A percentile compares a stretch with the other conserved stretches of the same genome.
Evolutionary conservation across 768 basidiomycete genomes (phyloP).

Genomic region (Mrakia gelida): DNA sequence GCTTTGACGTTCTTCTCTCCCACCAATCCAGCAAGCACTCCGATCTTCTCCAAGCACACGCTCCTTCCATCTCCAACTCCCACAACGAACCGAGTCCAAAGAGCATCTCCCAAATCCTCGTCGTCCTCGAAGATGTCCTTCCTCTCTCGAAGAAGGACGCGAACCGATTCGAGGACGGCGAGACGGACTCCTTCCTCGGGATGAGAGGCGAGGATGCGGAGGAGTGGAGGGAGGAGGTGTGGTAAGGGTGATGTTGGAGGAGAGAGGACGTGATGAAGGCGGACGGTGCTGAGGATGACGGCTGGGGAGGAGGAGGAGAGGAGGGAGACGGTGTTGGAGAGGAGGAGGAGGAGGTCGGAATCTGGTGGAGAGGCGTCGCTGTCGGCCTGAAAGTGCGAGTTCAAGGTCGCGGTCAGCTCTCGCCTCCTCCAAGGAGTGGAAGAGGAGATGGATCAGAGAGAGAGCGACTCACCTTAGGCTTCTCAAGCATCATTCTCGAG

Average conservation of each 20-base stretch:
- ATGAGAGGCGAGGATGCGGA: conserved; percentile 25
- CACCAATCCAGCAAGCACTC: conserved; percentile 63
- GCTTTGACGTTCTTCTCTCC: conserved; percentile 62
- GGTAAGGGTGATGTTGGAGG: conserved; percentile 22
- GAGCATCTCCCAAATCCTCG: conserved; percentile 18
- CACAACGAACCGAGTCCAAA: conserved; percentile 15
- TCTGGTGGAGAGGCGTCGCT: conserved; percentile 6
- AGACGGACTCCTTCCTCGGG: conserved; percentile 21
- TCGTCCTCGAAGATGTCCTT: conserved; percentile 30
- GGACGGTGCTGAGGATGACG: conserved; percentile 20
- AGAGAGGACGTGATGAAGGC: conserved; percentile 22
- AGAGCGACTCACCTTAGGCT: conserved; percentile 33
- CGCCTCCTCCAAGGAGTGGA: too few species aligned
- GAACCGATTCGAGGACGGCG: conserved; percentile 13
- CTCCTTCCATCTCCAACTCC: conserved; percentile 41
- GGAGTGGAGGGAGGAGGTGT: conserved; percentile 27
- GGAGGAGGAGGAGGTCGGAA: conserved; percentile 28
- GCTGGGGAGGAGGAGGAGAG: conserved; percentile 30
- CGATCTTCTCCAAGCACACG: conserved; percentile 59
- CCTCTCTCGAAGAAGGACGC: conserved; percentile 13
- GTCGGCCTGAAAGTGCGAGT: neutral
- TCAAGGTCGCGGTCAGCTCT: too few species aligned
- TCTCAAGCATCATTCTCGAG: conserved; percentile 70
- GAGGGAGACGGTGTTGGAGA: conserved; percentile 4
- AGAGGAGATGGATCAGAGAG: neutral